These are phyloP conservation scores for Lecanicillium sp. DNA, from an alignment of 2,329 filamentous ascomycete genomes.

Conservation along the genomic window DNA sequence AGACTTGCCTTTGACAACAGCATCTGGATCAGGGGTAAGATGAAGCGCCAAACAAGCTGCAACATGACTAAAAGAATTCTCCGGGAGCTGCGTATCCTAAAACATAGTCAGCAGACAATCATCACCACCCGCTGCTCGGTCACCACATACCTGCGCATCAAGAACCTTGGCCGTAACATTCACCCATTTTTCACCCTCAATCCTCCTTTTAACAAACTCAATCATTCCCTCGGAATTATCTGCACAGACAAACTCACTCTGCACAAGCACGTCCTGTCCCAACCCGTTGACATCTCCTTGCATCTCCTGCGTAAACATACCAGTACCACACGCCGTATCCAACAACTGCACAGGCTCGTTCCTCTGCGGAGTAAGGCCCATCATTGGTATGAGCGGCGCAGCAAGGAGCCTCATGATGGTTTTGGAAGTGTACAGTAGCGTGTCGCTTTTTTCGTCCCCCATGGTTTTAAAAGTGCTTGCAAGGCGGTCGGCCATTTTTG, in stretches of 20 bases:
- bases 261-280: slow-evolving; percentile 24
- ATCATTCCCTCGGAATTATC: slow-evolving; percentile 38
- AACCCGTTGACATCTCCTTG: slow-evolving; percentile 26
- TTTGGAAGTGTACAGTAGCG: not conserved
- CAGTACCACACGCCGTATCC: slow-evolving; percentile 46
- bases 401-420: slow-evolving; percentile 4
- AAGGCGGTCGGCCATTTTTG: too few species aligned
- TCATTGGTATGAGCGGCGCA: slow-evolving; percentile 3
- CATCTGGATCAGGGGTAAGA: slow-evolving; percentile 32
- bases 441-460: too few species aligned
- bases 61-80: slow-evolving; percentile 32
- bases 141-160: slow-evolving; percentile 35
- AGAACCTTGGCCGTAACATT: slow-evolving; percentile 33
- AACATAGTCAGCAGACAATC: not conserved
- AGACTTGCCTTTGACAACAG: slow-evolving; percentile 19
- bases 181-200: slow-evolving; percentile 33
- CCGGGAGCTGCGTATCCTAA: slow-evolving; percentile 30
- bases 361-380: slow-evolving; percentile 4
- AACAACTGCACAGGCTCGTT: slow-evolving; percentile 30
- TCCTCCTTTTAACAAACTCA: slow-evolving; percentile 27
- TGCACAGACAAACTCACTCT: slow-evolving; percentile 39
- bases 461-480: too few species aligned
- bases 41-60: slow-evolving; percentile 40
- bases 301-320: slow-evolving; percentile 37
- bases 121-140: not conserved